Conservation (phyloP, 2,329 filamentous ascomycete species). For the Colletotrichum zoysiae region DNA sequence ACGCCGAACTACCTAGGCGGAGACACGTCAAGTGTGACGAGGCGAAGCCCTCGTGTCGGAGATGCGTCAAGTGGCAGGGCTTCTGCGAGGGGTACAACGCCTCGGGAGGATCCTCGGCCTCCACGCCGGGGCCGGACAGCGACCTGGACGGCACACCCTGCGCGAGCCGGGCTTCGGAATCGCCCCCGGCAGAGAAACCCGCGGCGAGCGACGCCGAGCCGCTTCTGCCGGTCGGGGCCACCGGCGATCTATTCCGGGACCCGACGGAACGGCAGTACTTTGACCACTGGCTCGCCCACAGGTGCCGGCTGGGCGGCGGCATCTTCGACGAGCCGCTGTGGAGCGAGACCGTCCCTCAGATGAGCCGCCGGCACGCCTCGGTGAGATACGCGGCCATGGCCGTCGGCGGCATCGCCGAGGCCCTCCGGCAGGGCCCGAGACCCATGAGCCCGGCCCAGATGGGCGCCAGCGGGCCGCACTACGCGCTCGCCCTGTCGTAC, state of each 20-base stretch:
- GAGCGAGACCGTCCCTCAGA: conserved; percentile 51
- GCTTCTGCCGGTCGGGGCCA: neutral
- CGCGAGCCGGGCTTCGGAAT: neutral
- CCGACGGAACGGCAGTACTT: conserved; percentile 47
- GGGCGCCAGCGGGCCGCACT: conserved; percentile 42
- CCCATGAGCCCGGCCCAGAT: conserved; percentile 35
- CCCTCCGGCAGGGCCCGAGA: conserved; percentile 32
- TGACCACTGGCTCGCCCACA: conserved; percentile 45
- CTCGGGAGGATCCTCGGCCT: conserved; percentile 4
- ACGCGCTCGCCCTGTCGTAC: conserved; percentile 50
- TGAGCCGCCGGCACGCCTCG: conserved; percentile 50
- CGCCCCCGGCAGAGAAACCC: neutral
- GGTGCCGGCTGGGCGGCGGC: conserved; percentile 46
- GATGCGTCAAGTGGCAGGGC: conserved; percentile 53
- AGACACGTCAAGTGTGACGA: conserved; percentile 55
- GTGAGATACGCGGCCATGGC: conserved; percentile 55
- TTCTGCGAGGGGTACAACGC: conserved; percentile 50
- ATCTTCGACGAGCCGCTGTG: conserved; percentile 53
- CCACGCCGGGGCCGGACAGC: neutral
- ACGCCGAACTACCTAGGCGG: conserved; percentile 44
- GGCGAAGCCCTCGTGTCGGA: conserved; percentile 50
- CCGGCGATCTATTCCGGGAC: conserved; percentile 33
- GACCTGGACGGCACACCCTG: neutral
- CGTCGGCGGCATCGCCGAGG: conserved; percentile 51
- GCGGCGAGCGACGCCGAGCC: neutral